Conservation (phyloP, 805 yeast genomes). For the Saturnispora gosingensis region DNA sequence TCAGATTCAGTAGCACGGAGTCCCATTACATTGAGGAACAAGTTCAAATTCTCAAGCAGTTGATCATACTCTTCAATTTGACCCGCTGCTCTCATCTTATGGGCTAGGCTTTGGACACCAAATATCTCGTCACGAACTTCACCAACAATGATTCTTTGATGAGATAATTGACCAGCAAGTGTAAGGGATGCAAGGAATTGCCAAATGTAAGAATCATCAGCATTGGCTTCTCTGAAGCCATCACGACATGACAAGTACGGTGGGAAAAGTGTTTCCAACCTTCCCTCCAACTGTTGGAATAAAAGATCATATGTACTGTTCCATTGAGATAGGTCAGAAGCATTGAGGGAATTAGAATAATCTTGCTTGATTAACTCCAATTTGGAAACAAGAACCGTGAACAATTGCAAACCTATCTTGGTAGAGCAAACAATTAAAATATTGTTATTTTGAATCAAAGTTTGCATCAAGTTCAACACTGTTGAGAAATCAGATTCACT, state of each 20-base stretch:
- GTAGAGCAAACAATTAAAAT: constrained; percentile 59
- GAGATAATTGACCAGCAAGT: constrained; percentile 79
- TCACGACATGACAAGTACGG: constrained; percentile 37
- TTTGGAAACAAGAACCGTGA: constrained; percentile 84
- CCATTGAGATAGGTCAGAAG: constrained; percentile 62
- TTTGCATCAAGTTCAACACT: constrained; percentile 65
- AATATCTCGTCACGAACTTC: constrained; percentile 90
- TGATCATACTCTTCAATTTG: constrained; percentile 44
- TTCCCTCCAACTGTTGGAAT: constrained; percentile 70
- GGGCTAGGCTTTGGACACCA: constrained; percentile 74
- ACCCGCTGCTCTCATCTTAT: constrained; percentile 29
- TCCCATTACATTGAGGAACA: constrained; percentile 95
- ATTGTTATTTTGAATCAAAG: constrained; percentile 61
- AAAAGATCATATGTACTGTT: constrained; percentile 69
- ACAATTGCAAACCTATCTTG: constrained; percentile 75
- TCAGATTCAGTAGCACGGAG: constrained; percentile 84
- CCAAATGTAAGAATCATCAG: constrained; percentile 87
- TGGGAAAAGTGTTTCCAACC: constrained; percentile 74
- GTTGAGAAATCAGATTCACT: constrained; percentile 75
- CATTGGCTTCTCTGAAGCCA: constrained; percentile 16
- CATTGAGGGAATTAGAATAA: constrained; percentile 37
- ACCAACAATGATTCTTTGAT: constrained; percentile 88
- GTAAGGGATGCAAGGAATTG: constrained; percentile 93
- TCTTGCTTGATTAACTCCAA: constrained; percentile 90
- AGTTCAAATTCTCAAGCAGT: constrained; percentile 64